Evolutionary conservation across 306 rosid genomes (phyloP), one percentile per base, ranked within the genome.

Genomic region (Delonix regia): DNA sequence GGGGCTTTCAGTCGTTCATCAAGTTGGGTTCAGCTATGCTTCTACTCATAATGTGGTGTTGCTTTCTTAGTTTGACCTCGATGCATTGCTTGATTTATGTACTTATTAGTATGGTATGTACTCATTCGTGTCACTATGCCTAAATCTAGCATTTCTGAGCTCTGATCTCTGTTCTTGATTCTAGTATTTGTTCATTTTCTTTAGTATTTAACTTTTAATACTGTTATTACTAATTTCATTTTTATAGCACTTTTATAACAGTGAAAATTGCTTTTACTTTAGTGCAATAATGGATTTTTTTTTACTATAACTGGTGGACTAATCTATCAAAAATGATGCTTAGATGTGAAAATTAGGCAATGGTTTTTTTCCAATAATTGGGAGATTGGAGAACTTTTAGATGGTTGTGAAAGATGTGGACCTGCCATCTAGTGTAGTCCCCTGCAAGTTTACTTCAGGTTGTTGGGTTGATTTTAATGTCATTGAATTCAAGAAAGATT

Each of bases 41-140:
- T 76, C 87, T 96, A 68, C 96, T 96, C 71, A 96, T 90, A 42
- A 93, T 93, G 92, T 96, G 99, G 99, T 89, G 99, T 83, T 91
- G 89, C 85, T 89, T 96, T 76, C 98, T 96, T 74, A 87, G 93
- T 88, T 76, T 96, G 82, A 96, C 99, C 25, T 96, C 99, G 34
- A 85, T 93, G 87, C 82, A 90, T 79, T 93, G 97, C 92, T 78
- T 96, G 91, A 86, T 84, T 81, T 93, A 89, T 51, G 94, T 96
- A 76, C 97, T 96, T 85, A 83, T 91, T 69, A 87, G 96, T 79
- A 93, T 93, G 98, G 99, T 93, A 91, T 67, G 91, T 75, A 42
- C 68, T 79, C 34, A 34, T 80, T 78, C 41, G 33, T 77, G 25
- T 78, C 55, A 65, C 44, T 33, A 16, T 63, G 36, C 48, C n/a